These are phyloP conservation scores for Beta corolliflora DNA, from an alignment of 179 eudicot species.

Conservation along the genomic window DNA sequence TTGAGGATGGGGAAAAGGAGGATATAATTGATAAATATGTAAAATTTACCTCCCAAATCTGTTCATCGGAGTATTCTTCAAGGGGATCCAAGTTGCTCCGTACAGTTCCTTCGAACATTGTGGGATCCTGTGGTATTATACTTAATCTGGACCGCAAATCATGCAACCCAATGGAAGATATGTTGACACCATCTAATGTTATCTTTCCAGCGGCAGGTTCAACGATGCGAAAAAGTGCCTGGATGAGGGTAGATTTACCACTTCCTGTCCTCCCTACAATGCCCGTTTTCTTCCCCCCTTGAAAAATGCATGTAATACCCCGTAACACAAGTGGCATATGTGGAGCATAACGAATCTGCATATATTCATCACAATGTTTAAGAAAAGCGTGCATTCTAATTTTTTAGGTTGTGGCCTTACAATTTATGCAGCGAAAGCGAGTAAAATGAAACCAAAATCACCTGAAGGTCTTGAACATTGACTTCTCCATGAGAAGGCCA, in stretches of 20 bases:
- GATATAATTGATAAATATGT: neutral
- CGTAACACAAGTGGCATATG: slow-evolving; percentile 74
- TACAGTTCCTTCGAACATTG: slow-evolving; percentile 75
- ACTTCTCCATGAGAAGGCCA: slow-evolving; percentile 56
- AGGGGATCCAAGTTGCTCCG: slow-evolving; percentile 71
- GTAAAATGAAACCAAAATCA: neutral
- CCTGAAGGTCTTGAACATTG: slow-evolving; percentile 55
- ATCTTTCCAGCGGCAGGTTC: slow-evolving; percentile 56
- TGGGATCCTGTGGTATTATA: slow-evolving; percentile 76
- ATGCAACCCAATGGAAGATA: slow-evolving; percentile 57
- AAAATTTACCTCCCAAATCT: slow-evolving; percentile 60
- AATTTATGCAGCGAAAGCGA: neutral
- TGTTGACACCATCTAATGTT: slow-evolving; percentile 51
- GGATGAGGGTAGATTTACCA: slow-evolving; percentile 68
- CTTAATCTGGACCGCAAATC: slow-evolving; percentile 64
- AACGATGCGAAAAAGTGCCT: slow-evolving; percentile 59
- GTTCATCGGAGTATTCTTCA: slow-evolving; percentile 61
- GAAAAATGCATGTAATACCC: slow-evolving; percentile 68
- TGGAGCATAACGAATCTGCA: slow-evolving; percentile 73
- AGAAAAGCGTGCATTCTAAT: neutral
- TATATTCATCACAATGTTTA: neutral
- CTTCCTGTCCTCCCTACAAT: slow-evolving; percentile 72
- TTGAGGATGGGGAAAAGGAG: too few species aligned
- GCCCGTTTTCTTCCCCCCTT: slow-evolving; percentile 62
- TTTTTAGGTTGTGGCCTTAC: neutral